These are phyloP conservation scores for Trichoderma asperelloides DNA, from an alignment of 495 filamentous ascomycete species.

Conservation along the genomic window DNA sequence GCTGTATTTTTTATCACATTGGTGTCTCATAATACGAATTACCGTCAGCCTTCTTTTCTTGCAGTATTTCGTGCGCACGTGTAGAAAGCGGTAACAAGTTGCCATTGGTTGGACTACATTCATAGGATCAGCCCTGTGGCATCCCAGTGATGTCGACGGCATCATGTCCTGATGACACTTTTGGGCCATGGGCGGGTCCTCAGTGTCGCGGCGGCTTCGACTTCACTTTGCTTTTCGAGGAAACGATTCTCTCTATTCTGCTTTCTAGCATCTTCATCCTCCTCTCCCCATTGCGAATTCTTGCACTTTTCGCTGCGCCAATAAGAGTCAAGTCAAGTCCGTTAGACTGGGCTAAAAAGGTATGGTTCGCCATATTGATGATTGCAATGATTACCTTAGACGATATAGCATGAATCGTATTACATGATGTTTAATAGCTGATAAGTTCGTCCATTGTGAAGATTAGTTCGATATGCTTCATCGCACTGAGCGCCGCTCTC, in stretches of 20 bases:
- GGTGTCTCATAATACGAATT: too few relatives aligned
- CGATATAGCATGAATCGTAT: neutral
- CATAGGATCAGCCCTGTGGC: neutral
- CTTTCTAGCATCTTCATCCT: constrained; percentile 31
- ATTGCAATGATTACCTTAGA: neutral
- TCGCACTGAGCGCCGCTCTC: neutral
- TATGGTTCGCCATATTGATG: neutral
- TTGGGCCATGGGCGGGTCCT: neutral
- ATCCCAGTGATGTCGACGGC: neutral
- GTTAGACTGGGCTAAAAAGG: neutral
- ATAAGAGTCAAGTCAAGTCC: neutral
- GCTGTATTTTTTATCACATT: too few relatives aligned
- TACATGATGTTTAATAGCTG: neutral
- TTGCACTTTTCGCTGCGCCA: neutral
- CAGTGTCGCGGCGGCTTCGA: constrained; percentile 11
- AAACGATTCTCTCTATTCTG: constrained; percentile 35
- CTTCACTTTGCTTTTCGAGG: constrained; percentile 33
- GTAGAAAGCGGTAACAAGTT: neutral
- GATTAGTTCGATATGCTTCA: neutral
- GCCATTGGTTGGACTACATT: too few relatives aligned
- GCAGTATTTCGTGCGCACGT: too few relatives aligned
- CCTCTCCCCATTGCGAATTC: neutral
- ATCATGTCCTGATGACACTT: neutral
- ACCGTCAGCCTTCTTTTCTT: too few relatives aligned
- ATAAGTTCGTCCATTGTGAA: neutral